Evolutionary conservation across 2,329 filamentous ascomycete genomes (phyloP).

Genomic region (Colletotrichum sp.): DNA sequence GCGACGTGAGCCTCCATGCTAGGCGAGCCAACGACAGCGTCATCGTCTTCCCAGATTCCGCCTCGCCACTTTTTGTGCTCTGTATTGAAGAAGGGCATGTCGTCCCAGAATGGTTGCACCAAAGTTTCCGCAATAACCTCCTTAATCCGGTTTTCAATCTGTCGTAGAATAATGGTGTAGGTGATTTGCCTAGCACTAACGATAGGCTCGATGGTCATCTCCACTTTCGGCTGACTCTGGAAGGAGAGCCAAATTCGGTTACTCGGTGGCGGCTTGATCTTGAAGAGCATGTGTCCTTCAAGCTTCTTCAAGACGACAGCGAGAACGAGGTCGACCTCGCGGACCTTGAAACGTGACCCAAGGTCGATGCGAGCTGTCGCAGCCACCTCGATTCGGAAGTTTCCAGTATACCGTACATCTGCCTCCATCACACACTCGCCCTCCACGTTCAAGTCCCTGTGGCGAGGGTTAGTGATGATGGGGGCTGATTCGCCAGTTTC

Average conservation of each 20-base stretch:
- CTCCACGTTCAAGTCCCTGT: constrained; percentile 89
- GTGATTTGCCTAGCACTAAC: constrained; percentile 96
- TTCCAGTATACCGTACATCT: constrained; percentile 88
- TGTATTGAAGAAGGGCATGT: constrained; percentile 88
- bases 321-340: constrained; percentile 88
- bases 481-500: constrained; percentile 88
- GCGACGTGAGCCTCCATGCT: constrained; percentile 43
- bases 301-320: constrained; percentile 85
- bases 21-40: constrained; percentile 43
- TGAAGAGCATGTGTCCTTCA: constrained; percentile 83
- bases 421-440: constrained; percentile 88
- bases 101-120: constrained; percentile 95
- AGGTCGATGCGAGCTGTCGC: constrained; percentile 94
- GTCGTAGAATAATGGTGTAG: constrained; percentile 87
- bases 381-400: constrained; percentile 87
- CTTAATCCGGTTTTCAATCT: constrained; percentile 94
- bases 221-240: constrained; percentile 90
- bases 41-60: constrained; percentile 75
- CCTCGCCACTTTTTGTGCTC: constrained; percentile 80
- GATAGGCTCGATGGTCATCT: constrained; percentile 93
- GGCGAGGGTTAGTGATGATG: constrained; percentile 84
- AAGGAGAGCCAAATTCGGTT: constrained; percentile 98
- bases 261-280: constrained; percentile 93
- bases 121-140: constrained; percentile 92
- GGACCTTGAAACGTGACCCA: constrained; percentile 84